A percentile compares a stretch with the other conserved stretches of the same genome.
phyloP scores from a whole-genome alignment of 129 eudicot species.

The Glebionis coronaria region DNA sequence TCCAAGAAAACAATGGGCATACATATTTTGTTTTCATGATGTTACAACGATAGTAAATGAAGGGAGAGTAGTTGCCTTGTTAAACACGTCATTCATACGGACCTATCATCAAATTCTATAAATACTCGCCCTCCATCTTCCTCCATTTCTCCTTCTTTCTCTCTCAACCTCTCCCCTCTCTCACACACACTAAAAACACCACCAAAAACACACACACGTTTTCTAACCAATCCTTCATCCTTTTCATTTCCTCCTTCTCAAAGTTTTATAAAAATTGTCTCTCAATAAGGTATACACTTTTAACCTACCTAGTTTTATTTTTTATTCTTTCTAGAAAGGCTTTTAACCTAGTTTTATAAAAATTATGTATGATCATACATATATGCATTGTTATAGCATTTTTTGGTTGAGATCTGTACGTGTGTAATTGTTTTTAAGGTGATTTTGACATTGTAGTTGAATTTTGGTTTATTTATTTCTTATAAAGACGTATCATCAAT shows the following conservation, averaged over 20 bases:
- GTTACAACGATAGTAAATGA: not conserved
- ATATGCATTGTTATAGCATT: constrained; percentile 18
- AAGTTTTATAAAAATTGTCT: constrained; percentile 9
- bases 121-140: constrained; percentile 38
- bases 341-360: not conserved
- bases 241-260: constrained; percentile 1
- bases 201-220: constrained; percentile 4
- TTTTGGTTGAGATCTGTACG: constrained; percentile 24
- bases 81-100: constrained; percentile 50
- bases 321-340: no score
- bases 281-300: constrained; percentile 21
- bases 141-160: constrained; percentile 24
- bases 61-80: constrained; percentile 46
- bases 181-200: not conserved
- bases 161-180: constrained; percentile 22
- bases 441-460: constrained; percentile 20
- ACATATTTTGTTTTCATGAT: constrained; percentile 10
- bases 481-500: constrained; percentile 21
- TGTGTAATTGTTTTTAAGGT: not conserved
- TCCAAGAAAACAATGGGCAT: not conserved
- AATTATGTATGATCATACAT: not conserved
- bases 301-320: no score
- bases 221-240: constrained; percentile 16
- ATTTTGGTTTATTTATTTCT: not conserved
- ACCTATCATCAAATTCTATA: constrained; percentile 48